Percentiles rank a stretch among this genome's conserved stretches.
Evolutionary conservation across 2,329 filamentous ascomycete genomes (phyloP).

Genomic region (Albifimbria verrucaria): DNA sequence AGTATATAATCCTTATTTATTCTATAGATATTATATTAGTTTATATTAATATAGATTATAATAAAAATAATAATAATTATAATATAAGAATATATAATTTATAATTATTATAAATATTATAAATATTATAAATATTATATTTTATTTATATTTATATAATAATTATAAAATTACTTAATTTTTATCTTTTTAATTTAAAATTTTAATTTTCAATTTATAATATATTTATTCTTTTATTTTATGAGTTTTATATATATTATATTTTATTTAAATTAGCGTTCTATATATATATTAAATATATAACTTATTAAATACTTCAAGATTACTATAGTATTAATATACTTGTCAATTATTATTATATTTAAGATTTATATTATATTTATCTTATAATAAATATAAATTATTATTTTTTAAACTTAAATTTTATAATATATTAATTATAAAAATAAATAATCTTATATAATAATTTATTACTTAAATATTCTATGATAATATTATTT

Average conservation of each 20-base stretch:
- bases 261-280: background rate
- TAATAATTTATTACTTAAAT: background rate
- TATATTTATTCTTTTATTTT: too few species aligned
- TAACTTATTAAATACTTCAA: background rate
- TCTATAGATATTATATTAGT: background rate
- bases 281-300: background rate
- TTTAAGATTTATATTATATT: background rate
- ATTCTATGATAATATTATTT: slow-evolving; percentile 1
- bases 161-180: background rate
- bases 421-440: background rate
- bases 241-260: background rate
- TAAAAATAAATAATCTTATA: background rate
- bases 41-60: background rate
- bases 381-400: slow-evolving; percentile 4
- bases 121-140: slow-evolving; percentile 1
- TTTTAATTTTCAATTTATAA: too few species aligned
- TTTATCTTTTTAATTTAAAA: slow-evolving; percentile 1
- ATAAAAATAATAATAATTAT: background rate
- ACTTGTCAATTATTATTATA: background rate
- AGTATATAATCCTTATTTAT: background rate
- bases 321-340: background rate
- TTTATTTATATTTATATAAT: background rate
- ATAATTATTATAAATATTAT: background rate
- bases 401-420: background rate
- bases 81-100: background rate